Conservation (phyloP, 768 basidiomycete species). For the Candolleomyces eurysporus region DNA sequence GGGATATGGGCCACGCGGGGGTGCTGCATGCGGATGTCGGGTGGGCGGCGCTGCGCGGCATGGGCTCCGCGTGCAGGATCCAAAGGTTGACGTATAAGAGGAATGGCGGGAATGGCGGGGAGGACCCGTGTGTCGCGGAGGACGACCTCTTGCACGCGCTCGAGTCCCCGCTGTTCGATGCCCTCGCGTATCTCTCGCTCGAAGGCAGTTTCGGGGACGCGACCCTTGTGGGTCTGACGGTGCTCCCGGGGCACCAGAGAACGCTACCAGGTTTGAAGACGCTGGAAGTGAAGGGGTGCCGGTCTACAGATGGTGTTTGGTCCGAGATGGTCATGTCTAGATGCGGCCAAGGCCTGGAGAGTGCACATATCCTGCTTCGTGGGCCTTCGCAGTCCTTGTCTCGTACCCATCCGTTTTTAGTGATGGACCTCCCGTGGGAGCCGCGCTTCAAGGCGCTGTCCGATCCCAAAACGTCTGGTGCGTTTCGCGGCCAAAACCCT, state of each 20-base stretch:
- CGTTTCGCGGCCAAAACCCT: conserved; percentile 11
- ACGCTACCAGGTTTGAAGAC: not conserved
- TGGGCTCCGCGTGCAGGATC: not conserved
- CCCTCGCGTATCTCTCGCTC: not conserved
- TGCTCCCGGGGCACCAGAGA: too few species aligned
- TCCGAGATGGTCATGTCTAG: not conserved
- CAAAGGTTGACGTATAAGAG: too few species aligned
- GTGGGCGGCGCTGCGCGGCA: not conserved
- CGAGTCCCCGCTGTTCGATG: not conserved
- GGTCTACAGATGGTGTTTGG: not conserved
- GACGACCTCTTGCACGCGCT: not conserved
- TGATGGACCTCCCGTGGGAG: not conserved
- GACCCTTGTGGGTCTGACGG: too few species aligned
- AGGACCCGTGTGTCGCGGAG: not conserved
- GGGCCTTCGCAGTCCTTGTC: not conserved
- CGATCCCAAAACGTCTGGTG: conserved; percentile 20
- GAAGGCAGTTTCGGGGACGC: not conserved
- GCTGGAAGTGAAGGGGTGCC: not conserved
- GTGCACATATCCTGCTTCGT: not conserved
- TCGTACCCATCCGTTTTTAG: not conserved
- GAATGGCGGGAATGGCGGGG: not conserved
- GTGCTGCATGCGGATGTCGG: not conserved
- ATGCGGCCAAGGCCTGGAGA: not conserved
- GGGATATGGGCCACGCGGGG: not conserved
- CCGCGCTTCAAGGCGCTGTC: not conserved